phyloP scores from a whole-genome alignment of 345 rosid genomes.

The Gossypioides kirkii region DNA sequence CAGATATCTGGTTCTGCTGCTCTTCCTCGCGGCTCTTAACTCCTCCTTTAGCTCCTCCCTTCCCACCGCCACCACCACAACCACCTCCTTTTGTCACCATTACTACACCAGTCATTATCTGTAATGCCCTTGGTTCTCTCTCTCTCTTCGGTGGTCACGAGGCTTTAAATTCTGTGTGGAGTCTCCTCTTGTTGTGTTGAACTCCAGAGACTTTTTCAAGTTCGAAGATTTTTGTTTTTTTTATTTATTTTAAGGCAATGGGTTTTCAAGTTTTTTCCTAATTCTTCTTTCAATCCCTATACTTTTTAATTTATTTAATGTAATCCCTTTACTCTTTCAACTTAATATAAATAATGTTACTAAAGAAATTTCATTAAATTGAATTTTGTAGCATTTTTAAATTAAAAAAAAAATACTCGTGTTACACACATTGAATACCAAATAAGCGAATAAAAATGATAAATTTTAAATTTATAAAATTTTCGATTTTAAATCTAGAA shows the following conservation, averaged over 20 bases:
- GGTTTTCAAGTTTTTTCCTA: conserved; percentile 8
- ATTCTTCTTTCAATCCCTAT: too few relatives aligned
- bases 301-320: too few relatives aligned
- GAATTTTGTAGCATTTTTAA: too few relatives aligned
- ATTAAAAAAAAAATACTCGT: too few relatives aligned
- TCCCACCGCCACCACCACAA: conserved; percentile 57
- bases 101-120: conserved; percentile 72
- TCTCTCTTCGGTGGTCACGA: conserved; percentile 11
- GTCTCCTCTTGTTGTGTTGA: conserved; percentile 21
- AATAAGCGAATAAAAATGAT: too few relatives aligned
- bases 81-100: conserved; percentile 82
- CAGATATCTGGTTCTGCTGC: conserved; percentile 68
- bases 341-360: too few relatives aligned
- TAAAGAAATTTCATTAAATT: too few relatives aligned
- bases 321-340: too few relatives aligned
- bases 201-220: conserved; percentile 29
- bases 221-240: conserved; percentile 2
- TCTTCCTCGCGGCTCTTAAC: conserved; percentile 40
- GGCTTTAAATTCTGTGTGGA: conserved; percentile 4
- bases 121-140: neutral
- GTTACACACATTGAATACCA: too few relatives aligned
- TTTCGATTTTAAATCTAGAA: too few relatives aligned
- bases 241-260: neutral
- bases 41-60: conserved; percentile 26
- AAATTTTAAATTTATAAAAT: too few relatives aligned